These are phyloP conservation scores for Chytriomyces hyalinus DNA, from an alignment of 192 early-diverging fungal genomes.

Conservation along the genomic window DNA sequence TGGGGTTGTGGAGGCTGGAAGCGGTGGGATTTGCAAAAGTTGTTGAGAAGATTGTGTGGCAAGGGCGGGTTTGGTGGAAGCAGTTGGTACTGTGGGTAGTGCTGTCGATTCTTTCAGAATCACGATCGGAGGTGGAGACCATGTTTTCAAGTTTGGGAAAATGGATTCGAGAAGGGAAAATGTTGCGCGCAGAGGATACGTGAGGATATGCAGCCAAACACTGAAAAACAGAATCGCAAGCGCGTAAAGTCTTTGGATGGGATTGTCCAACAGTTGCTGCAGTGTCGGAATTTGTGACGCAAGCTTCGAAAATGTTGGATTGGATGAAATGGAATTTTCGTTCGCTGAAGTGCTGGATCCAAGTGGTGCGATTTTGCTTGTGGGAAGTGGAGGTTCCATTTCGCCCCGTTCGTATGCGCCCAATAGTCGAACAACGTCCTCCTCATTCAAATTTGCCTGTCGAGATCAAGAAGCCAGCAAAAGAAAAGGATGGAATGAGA, in stretches of 20 bases:
- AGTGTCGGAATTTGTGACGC: background rate
- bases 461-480: background rate
- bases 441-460: constrained; percentile 59
- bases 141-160: constrained; percentile 7
- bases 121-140: background rate
- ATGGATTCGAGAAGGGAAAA: constrained; percentile 10
- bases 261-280: background rate
- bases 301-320: background rate
- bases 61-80: constrained; percentile 24
- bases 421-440: constrained; percentile 62
- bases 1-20: constrained; percentile 15
- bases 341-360: background rate
- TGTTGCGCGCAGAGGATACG: constrained; percentile 12
- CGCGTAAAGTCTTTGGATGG: background rate
- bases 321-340: background rate
- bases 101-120: background rate
- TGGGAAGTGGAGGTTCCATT: constrained; percentile 1
- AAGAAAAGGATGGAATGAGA: too few species aligned
- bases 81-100: constrained; percentile 17
- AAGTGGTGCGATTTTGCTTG: background rate
- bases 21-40: constrained; percentile 12
- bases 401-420: constrained; percentile 59
- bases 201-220: constrained; percentile 12
- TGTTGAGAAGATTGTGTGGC: constrained; percentile 15
- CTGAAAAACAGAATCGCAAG: background rate